Percentiles rank a stretch among this genome's conserved stretches.
Evolutionary conservation across 139 green algal genomes (phyloP).

Genomic region (Chlorella sp.): DNA sequence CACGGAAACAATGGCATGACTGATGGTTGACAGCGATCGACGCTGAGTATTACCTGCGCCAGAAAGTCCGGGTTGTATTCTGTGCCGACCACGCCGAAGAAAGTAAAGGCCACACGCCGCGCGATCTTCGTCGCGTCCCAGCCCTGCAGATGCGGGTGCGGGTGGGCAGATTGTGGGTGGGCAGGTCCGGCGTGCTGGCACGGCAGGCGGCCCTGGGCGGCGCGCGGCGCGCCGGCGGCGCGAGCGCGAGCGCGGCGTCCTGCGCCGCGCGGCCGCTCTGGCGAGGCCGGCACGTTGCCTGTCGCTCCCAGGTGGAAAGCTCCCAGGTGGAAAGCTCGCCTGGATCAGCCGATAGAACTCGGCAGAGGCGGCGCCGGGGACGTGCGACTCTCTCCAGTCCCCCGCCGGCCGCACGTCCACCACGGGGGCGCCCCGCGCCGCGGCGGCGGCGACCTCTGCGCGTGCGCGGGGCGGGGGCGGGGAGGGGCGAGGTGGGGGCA

Average conservation of each 20-base stretch:
- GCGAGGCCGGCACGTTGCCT: conserved; percentile 31
- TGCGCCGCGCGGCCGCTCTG: neutral
- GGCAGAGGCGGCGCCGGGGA: neutral
- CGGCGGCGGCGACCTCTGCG: neutral
- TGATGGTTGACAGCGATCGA: no score
- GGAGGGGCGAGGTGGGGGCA: no score
- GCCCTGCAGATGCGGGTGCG: conserved; percentile 3
- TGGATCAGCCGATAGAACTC: conserved; percentile 1
- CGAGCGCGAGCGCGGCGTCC: neutral
- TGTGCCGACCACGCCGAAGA: conserved; percentile 73
- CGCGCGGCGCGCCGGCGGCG: neutral
- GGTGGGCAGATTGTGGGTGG: neutral
- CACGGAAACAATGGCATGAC: no score
- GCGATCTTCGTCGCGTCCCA: conserved; percentile 50
- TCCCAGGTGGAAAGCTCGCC: neutral
- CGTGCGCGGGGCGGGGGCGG: no score
- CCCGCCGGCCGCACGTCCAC: neutral
- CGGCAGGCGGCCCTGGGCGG: neutral
- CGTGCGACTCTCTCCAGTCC: neutral
- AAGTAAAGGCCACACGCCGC: conserved; percentile 58
- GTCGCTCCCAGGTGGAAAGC: neutral
- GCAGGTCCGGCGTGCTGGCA: neutral
- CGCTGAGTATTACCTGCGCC: conserved; percentile 23
- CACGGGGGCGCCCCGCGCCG: neutral
- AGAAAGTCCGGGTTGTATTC: conserved; percentile 69